Evolutionary conservation across 768 basidiomycete genomes (phyloP), one percentile per base, ranked within the genome.

Genomic region (Tubosaeta sp.): DNA sequence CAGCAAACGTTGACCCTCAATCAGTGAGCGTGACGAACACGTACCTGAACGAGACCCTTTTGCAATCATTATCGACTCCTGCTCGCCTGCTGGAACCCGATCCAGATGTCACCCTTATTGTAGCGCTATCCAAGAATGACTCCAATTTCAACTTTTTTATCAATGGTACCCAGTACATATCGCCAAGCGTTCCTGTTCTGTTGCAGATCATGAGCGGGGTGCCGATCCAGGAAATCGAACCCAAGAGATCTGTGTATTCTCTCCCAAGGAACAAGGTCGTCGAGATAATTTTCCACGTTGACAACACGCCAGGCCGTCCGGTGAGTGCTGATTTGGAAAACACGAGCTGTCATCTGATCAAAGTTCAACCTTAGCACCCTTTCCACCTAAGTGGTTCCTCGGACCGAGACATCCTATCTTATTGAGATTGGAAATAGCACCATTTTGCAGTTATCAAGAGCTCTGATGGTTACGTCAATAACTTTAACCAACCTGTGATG

Each of bases 401-500:
- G 19, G 0, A 14, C 11, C 11, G 14, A 12, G 10, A 31, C 31
- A 16, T 25, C 11, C 3, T 17, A 19, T 19, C 32, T 38, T 11
- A 48, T 38, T 33, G 26, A 41, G 34, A 46, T 38, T 10, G 8
- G n/a, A 35, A 11, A 27, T 32, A 77, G 74, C 76, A 79, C 55
- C 54, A 66, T 9, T 80, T 80, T 56, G 68, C 70, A 39, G 78
- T 79, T 19, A 62, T 79, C 22, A 63, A 72, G 46, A 73, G 72
- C 45, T 74, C 77, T 6, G 73, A 73, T 4, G 72, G 57, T 32
- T 48, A 51, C 2, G 52, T 41, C 1, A 70, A 68, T 57, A 80
- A 80, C 61, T 78, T 74, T 31, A 57, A 54, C 8, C 83, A 87
- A 64, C 86, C 87, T 0, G 73, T 75, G 42, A 66, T 73, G 51